Conservation (phyloP, 139 green algal genomes). For the Picochlorum sp. region DNA sequence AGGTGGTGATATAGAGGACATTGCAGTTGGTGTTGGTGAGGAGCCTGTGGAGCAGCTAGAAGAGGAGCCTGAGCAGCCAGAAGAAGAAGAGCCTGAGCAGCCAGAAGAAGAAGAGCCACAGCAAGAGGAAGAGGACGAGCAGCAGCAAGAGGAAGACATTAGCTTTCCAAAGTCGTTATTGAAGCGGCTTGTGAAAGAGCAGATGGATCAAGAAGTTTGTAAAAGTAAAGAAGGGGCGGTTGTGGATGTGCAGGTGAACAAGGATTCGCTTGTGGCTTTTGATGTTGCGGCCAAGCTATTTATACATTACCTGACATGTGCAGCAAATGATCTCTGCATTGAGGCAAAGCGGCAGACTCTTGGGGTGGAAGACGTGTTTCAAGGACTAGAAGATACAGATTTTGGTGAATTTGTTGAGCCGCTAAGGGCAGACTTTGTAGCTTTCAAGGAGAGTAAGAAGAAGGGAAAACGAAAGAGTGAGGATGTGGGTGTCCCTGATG, state of each 20-base stretch:
- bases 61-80: no score
- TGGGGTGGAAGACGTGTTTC: slow-evolving; percentile 68
- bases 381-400: slow-evolving; percentile 66
- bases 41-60: no score
- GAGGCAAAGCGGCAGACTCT: slow-evolving; percentile 75
- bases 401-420: slow-evolving; percentile 64
- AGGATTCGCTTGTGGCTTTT: slow-evolving; percentile 71
- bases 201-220: slow-evolving; percentile 39
- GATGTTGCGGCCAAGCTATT: slow-evolving; percentile 77
- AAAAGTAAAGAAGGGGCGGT: slow-evolving; percentile 28
- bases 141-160: slow-evolving; percentile 13
- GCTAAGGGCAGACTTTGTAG: slow-evolving; percentile 46
- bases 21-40: no score
- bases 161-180: slow-evolving; percentile 69
- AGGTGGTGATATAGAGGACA: no score
- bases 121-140: slow-evolving; percentile 8
- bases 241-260: slow-evolving; percentile 46
- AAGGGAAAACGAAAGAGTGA: slow-evolving; percentile 24
- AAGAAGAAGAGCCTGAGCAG: no score
- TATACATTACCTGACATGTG: slow-evolving; percentile 74
- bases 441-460: slow-evolving; percentile 13
- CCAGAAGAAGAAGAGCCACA: no score
- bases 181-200: slow-evolving; percentile 69
- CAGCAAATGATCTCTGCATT: slow-evolving; percentile 75
- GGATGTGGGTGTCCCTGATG: slow-evolving; percentile 14